Base-by-base conservation (phyloP, 1,284 basidiomycete species). In the Ustilago tritici region DNA sequence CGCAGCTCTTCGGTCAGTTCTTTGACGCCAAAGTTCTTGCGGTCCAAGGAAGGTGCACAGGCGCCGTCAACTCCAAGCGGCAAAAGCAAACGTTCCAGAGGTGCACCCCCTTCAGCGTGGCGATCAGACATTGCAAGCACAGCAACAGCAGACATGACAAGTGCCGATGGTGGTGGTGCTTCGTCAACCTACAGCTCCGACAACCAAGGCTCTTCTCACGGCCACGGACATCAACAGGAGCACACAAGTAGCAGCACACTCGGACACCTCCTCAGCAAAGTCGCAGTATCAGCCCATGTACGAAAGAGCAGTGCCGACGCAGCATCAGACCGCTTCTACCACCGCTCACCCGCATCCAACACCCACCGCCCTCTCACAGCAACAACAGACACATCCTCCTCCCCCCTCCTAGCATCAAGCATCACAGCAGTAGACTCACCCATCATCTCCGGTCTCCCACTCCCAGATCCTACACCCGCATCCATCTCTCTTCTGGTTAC, bases 81-180 rank as follows among this genome's bases (percentile, higher is more conserved):
- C 47, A 63, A 63, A 50, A 11, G 1, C 28, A 64, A 40, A 41
- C 17, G 28, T 12, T 35, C 56, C 5, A 49, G 31, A 7, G 43
- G 38, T 14, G 65, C 70, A 9, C 69, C 69, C 17, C 62, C 70
- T 8, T 68, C 61, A 35, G 67, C 67, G 2, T 73, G 65, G 65
- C 50, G 41, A 47, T 34, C 58, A 1, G 70, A 68, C 38, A 38
- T 47, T 0, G 34, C 56, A 17, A n/a, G 23, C 7, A 11, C 43
- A 36, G 56, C n/a, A 17, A 32, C 34, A 11, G 15, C 34, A 34
- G 46, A 40, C 17, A 28, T 28, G 23, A 28, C 23, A 28, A 28
- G 23, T 28, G 23, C 23, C 23, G 23, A 28, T 28, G 23, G 0
- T 28, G 23, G 23, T 28, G 56, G 49, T 2, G 56, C 38, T 5